Evolutionary conservation across 768 basidiomycete genomes (phyloP).

Genomic region (Daedaleopsis sinensis): DNA sequence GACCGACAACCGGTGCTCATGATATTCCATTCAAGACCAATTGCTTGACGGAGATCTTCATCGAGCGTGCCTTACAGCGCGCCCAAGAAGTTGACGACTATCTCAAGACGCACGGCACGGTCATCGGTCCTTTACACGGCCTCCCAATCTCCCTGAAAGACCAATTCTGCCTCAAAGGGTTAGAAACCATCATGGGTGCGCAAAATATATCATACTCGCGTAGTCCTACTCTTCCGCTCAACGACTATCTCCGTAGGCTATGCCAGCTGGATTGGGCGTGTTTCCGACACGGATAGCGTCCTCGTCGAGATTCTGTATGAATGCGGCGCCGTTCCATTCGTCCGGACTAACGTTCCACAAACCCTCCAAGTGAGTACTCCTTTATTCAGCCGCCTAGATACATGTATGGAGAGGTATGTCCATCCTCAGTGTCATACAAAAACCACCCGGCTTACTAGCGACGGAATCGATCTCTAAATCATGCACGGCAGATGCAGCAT

Average conservation of each 20-base stretch:
- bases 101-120: constrained; percentile 40
- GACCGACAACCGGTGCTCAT: background rate
- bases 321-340: constrained; percentile 61
- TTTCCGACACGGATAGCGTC: constrained; percentile 49
- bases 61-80: constrained; percentile 44
- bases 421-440: no score
- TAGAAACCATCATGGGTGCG: constrained; percentile 61
- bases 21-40: constrained; percentile 38
- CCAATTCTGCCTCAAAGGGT: constrained; percentile 58
- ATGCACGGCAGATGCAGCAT: no score
- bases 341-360: constrained; percentile 59
- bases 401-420: no score
- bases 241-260: constrained; percentile 41
- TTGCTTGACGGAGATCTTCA: constrained; percentile 53
- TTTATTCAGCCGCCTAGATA: no score
- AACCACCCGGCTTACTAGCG: no score
- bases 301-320: constrained; percentile 56
- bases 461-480: no score
- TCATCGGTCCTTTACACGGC: constrained; percentile 49
- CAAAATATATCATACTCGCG: background rate
- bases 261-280: constrained; percentile 54
- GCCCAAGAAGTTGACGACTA: constrained; percentile 47
- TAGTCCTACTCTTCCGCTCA: constrained; percentile 9
- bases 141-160: constrained; percentile 52
- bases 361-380: constrained; percentile 51